Evolutionary conservation across 2,329 filamentous ascomycete genomes (phyloP), one percentile per base, ranked within the genome.

Genomic region (Colletotrichum lupini): DNA sequence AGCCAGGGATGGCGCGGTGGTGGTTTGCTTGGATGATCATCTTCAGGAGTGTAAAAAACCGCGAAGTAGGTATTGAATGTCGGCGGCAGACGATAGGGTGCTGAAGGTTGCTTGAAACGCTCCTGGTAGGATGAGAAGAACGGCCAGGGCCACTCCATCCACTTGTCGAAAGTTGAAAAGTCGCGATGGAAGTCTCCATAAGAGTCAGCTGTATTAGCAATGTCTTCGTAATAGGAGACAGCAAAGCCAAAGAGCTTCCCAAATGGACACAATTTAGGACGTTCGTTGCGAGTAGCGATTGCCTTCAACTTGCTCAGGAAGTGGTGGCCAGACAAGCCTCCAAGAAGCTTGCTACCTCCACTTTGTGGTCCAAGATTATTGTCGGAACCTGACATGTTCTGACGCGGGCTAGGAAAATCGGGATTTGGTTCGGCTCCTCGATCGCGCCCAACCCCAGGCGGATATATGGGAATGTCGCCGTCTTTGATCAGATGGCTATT

Each of bases 1-100:
- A 90, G 74, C 88, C 89, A 91, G 0, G 89, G 87, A 57, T 86
- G 84, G 11, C 85, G 83, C 37, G 74, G 68, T 9, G 75, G 77
- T 19, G 76, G 75, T 2, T 68, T 57, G 1, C 76, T 74, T 12
- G 67, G 67, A 0, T 76, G 75, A n/a, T 9, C 62, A 75, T 53
- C 72, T 0, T 66, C 61, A 1, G 77, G 72, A 53, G 87, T 89
- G 75, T 85, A 89, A 76, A 90, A 91, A 6, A 90, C 76, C 0
- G 85, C 87, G 1, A 81, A 68, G 73, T 82, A 85, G 1, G 83
- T 84, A 53, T 84, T 84, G 26, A 78, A 76, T 3, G 30, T 37
- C 3, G 42, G 46, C 32, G 60, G 37, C 35, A 24, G 35, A 26
- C 32, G 24, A 19, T 42, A 42, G 14, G 53, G 11, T 19, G 4